A percentile compares a stretch with the other conserved stretches of the same genome.
Evolutionary conservation across 768 basidiomycete species (phyloP).

Genomic region (Pisolithus microcarpus): DNA sequence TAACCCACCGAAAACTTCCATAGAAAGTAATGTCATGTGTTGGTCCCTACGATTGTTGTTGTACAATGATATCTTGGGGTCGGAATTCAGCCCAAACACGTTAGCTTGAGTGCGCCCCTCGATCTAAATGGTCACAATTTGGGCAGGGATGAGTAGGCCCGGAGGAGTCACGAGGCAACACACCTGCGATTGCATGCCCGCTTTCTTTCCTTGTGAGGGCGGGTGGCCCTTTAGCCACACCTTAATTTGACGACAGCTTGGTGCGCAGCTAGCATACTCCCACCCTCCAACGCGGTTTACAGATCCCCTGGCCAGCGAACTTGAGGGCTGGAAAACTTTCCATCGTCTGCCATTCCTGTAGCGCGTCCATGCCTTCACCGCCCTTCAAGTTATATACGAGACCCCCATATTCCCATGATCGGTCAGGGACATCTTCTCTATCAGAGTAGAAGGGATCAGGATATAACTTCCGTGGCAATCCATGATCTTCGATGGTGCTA

Average conservation of each 20-base stretch:
- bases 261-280: slow-evolving; percentile 75
- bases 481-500: slow-evolving; percentile 36
- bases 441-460: slow-evolving; percentile 76
- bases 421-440: slow-evolving; percentile 57
- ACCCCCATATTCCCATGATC: slow-evolving; percentile 74
- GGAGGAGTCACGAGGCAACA: not conserved
- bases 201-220: slow-evolving; percentile 9
- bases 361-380: slow-evolving; percentile 43
- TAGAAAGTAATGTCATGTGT: slow-evolving; percentile 69
- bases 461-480: slow-evolving; percentile 58
- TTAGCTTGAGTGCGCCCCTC: slow-evolving; percentile 73
- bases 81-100: slow-evolving; percentile 58
- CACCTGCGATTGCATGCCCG: slow-evolving; percentile 47
- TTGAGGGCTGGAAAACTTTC: slow-evolving; percentile 3
- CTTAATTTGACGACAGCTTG: slow-evolving; percentile 47
- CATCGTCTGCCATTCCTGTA: slow-evolving; percentile 53
- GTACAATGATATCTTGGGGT: slow-evolving; percentile 33
- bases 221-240: slow-evolving; percentile 42
- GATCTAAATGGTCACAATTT: slow-evolving; percentile 35
- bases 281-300: slow-evolving; percentile 49
- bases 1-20: slow-evolving; percentile 81
- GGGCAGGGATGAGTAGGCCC: not conserved
- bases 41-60: slow-evolving; percentile 49
- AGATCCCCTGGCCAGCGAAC: not conserved
- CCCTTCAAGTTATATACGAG: slow-evolving; percentile 66